Evolutionary conservation across 2,329 filamentous ascomycete genomes (phyloP), one percentile per base, ranked within the genome.

Genomic region (Diaporthe citri): DNA sequence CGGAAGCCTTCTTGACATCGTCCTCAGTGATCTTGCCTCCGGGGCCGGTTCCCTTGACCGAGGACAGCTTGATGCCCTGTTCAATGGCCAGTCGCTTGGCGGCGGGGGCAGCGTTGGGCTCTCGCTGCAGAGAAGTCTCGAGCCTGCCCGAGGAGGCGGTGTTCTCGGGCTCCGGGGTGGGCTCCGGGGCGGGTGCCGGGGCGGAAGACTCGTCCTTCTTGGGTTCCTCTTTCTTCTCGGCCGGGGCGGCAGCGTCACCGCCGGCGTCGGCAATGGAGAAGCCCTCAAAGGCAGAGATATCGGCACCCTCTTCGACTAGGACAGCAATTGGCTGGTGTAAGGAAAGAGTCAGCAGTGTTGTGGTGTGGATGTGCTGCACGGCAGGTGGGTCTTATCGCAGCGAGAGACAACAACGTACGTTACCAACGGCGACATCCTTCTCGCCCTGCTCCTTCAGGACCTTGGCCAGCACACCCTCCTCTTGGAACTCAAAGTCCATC

Each of bases 401-500:
- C 12, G 41, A 39, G 31, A 70, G 73, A 74, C 76, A 78, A 71
- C 52, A 39, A 92, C 95, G 88, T 91, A 99, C 97, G 86, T 94
- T 97, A 85, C 97, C 97, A 81, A 99, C 95, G 41, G 96, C 85
- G 77, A 99, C 88, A 84, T 99, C 97, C 90, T 98, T 99, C 86
- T 93, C 93, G 79, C 97, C 97, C 76, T 93, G 93, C 60, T 98
- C 94, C 88, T 95, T 97, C 82, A 99, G 89, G 78, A 98, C 90
- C 90, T 98, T 98, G 82, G 97, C 96, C 79, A 99, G 90, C 76
- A 97, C 91, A 88, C 96, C 97, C 84, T 98, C 97, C 82, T 99
- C 97, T 87, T 99, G 97, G 87, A 97, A 98, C 87, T 99, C 97
- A 85, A 99, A 98, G 89, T 99, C 97, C 97, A 99, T 99, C 89